Base-by-base conservation (phyloP, 164 flowering plant genomes). In the Chimonanthus praecox region DNA sequence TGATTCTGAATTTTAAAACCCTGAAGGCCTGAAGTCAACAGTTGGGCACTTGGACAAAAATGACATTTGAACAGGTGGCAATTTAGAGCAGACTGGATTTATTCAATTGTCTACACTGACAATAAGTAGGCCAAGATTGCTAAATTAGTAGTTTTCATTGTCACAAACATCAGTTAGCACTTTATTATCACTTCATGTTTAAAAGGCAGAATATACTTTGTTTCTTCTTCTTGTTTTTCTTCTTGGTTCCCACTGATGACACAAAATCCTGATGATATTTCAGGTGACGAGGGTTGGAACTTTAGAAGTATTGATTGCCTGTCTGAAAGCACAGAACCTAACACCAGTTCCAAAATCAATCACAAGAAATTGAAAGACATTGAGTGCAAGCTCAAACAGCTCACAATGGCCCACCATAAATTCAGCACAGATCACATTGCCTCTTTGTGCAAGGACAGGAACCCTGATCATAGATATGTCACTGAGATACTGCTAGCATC, bases 401-500 rank as follows among this genome's bases (percentile, higher is more conserved):
- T 84, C 13, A 79, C 80, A 77, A 73, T 79, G 47, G 69, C 71
- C 21, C 79, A 78, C 8, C 66, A 77, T 68, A 84, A 84, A 80
- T 58, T 77, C 67, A 74, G 75, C 70, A 75, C 68, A 50, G 83
- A 80, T 60, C 76, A 77, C 77, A 69, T 76, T 68, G 78, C 86
- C 44, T 72, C 83, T 5, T 64, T 77, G 21, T 72, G 80, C 18
- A 81, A 86, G n/a, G 80, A 75, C 72, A 68, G 68, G 62, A 84
- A 86, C 74, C 84, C 86, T 21, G 88, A 89, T 46, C 85, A 88
- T 74, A 78, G 80, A 76, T 96, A 91, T 81, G 81, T 96, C 58
- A 81, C 80, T 8, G 92, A 89, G 74, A 86, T 92, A 78, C 58
- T 96, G 72, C 72, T 78, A 72, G 91, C 92, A 68, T 91, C 94